These are phyloP conservation scores for Prunus davidiana DNA, from an alignment of 306 rosid genomes.

Conservation along the genomic window DNA sequence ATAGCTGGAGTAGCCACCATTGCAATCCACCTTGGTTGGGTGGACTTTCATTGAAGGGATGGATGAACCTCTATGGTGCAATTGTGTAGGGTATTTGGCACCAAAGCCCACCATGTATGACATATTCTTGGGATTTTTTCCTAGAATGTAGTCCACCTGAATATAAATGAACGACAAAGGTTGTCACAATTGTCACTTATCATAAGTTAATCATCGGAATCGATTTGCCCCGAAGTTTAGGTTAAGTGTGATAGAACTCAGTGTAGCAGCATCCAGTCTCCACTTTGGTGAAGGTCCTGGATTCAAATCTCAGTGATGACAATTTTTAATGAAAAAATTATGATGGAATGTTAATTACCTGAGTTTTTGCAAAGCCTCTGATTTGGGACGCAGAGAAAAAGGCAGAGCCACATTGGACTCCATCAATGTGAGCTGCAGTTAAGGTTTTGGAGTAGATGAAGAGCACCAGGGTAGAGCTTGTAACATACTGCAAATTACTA, in stretches of 20 bases:
- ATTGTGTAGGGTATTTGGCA: constrained; percentile 51
- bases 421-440: constrained; percentile 32
- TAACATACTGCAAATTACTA: constrained; percentile 69
- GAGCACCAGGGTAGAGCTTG: constrained; percentile 64
- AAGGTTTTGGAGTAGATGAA: constrained; percentile 57
- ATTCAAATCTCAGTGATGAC: not conserved
- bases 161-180: not conserved
- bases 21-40: constrained; percentile 57
- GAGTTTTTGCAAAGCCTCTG: constrained; percentile 64
- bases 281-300: not conserved
- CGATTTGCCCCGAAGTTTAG: not conserved
- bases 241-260: not conserved
- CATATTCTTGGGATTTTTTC: constrained; percentile 67
- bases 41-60: constrained; percentile 59
- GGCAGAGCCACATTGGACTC: constrained; percentile 63
- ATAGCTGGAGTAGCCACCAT: constrained; percentile 49
- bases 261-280: not conserved
- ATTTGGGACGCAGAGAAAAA: constrained; percentile 53
- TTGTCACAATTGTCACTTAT: not conserved
- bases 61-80: constrained; percentile 86
- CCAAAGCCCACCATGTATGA: constrained; percentile 89
- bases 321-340: not conserved
- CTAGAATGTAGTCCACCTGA: constrained; percentile 83
- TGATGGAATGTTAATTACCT: constrained; percentile 28
- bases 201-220: not conserved